Base-by-base conservation (phyloP, 768 basidiomycete genomes). In the Termitomyces sp. region DNA sequence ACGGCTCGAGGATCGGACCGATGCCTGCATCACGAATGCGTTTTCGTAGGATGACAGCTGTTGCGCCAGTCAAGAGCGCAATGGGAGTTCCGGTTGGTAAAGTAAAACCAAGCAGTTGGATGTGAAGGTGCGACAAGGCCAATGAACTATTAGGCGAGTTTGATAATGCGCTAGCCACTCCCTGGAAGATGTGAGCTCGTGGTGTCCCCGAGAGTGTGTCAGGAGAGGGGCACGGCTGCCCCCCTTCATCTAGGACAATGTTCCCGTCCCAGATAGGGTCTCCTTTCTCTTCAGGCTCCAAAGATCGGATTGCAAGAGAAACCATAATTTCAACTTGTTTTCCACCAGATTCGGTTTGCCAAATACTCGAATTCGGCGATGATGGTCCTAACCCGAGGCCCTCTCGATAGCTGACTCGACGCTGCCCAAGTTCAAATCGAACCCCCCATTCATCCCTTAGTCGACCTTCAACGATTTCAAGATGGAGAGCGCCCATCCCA, bases 391-490 rank as follows among this genome's bases (percentile, higher is more conserved):
- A 55, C 0, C 79, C 79, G 51, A 74, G 67, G 14, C 76, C 79
- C 69, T 94, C 92, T 18, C 92, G 83, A 72, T 89, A 94, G 71
- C 87, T 88, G 54, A 94, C 92, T 14, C 86, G 81, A 54, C 91
- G 83, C 56, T 72, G 74, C 5, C 92, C 91, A 62, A 93, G 81
- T 65, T 92, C 86, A 65, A 90, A 92, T 46, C 81, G 77, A 33
- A 75, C 89, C 33, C 82, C 79, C 87, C 88, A 94, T 70, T 94
- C 92, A 56, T 90, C 85, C 54, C 76, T 79, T 28, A 94, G 74
- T 44, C 93, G 80, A n/a, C 85, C 82, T 70, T 91, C 90, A 10
- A 93, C 79, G 55, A 94, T 93, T 70, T 94, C 92, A n/a, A 94
- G 80, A 66, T 94, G 92, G 13, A 94, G 78, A 32, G 88, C 83